Evolutionary conservation across 768 basidiomycete species (phyloP).

Genomic region (Termitomyces sp.): DNA sequence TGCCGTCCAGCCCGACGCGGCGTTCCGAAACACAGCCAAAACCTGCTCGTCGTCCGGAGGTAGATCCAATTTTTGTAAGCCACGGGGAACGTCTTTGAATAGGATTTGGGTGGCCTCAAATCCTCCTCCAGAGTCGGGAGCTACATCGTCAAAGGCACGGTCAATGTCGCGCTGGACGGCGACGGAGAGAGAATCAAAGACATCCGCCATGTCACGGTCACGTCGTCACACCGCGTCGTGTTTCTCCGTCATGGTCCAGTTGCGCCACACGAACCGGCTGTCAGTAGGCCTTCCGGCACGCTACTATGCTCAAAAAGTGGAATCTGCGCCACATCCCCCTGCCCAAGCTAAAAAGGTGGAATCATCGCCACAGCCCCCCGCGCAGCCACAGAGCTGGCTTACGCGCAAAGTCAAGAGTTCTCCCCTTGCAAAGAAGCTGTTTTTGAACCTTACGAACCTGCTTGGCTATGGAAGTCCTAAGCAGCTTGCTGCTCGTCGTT

Average conservation of each 20-base stretch:
- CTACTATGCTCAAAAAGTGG: neutral
- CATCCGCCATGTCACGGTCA: conserved; percentile 14
- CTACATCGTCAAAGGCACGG: conserved; percentile 37
- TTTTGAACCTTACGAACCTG: conserved; percentile 40
- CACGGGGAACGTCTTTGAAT: conserved; percentile 51
- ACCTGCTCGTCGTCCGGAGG: conserved; percentile 71
- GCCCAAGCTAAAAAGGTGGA: neutral
- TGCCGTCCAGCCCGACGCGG: conserved; percentile 64
- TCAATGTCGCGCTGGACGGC: conserved; percentile 44
- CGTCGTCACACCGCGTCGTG: conserved; percentile 6
- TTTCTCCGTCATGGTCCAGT: neutral
- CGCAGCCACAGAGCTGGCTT: conserved; percentile 38
- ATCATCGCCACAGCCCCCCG: neutral
- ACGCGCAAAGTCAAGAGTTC: conserved; percentile 47
- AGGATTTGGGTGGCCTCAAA: conserved; percentile 34
- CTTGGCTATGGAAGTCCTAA: conserved; percentile 59
- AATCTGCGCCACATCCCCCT: neutral
- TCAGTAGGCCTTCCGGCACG: neutral
- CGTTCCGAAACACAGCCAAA: conserved; percentile 67
- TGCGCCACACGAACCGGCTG: conserved; percentile 6
- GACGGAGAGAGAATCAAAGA: conserved; percentile 34
- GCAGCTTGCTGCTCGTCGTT: conserved; percentile 54
- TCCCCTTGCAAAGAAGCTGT: conserved; percentile 37
- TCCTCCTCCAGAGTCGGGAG: conserved; percentile 1
- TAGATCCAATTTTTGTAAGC: conserved; percentile 58